A percentile compares a stretch with the other conserved stretches of the same genome.
phyloP scores from a whole-genome alignment of 106 monocot species.

The Allium cepa region DNA sequence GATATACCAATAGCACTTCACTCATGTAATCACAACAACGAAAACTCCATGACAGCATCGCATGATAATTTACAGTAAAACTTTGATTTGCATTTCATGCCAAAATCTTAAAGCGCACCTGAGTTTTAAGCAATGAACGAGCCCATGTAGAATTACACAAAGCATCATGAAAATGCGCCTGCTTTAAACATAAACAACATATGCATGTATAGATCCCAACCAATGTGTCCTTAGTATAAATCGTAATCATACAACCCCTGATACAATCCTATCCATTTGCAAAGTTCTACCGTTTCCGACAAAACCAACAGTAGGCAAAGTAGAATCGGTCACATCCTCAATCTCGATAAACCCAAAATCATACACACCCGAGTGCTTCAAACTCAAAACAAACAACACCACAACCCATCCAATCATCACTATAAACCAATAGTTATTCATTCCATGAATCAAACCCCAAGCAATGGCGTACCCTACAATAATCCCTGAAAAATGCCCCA shows the following conservation, averaged over 20 bases:
- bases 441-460: slow-evolving; percentile 93
- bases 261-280: slow-evolving; percentile 27
- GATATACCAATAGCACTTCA: no score
- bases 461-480: slow-evolving; percentile 86
- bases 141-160: no score
- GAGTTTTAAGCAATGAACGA: no score
- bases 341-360: slow-evolving; percentile 81
- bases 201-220: not conserved
- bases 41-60: no score
- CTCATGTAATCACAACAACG: no score
- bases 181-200: not conserved
- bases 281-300: slow-evolving; percentile 42
- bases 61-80: no score
- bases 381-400: slow-evolving; percentile 53
- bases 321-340: slow-evolving; percentile 62
- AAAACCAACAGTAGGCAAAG: slow-evolving; percentile 60
- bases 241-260: not conserved
- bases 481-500: slow-evolving; percentile 92
- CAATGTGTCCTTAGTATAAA: not conserved
- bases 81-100: no score
- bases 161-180: not conserved
- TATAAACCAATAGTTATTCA: slow-evolving; percentile 94
- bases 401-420: slow-evolving; percentile 77
- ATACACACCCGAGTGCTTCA: slow-evolving; percentile 67
- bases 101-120: no score